Evolutionary conservation across 2,329 filamentous ascomycete species (phyloP).

Genomic region (Cladosporium austrohemisphaericum): DNA sequence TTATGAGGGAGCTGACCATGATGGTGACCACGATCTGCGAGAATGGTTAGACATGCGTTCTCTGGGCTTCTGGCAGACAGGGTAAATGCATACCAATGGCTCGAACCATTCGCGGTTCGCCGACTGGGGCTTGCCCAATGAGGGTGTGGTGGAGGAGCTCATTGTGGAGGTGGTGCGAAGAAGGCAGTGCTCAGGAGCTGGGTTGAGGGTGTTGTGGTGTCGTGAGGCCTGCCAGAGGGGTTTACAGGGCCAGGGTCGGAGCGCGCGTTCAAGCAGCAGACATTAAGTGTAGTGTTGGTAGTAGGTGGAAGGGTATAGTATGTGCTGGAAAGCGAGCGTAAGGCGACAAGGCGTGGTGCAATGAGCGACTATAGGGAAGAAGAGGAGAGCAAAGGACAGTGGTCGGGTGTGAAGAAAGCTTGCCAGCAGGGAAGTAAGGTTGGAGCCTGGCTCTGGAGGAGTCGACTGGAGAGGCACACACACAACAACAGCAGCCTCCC

Average conservation of each 20-base stretch:
- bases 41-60: slow-evolving; percentile 4
- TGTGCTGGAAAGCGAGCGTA: no score
- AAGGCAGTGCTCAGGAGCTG: background rate
- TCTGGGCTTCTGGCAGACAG: background rate
- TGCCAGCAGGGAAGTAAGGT: no score
- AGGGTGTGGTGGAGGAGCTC: background rate
- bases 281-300: slow-evolving; percentile 1
- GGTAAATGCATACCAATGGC: slow-evolving; percentile 24
- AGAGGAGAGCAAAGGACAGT: no score
- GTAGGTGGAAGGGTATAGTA: no score
- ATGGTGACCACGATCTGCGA: slow-evolving; percentile 41
- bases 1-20: slow-evolving; percentile 39
- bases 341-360: no score
- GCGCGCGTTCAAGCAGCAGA: background rate
- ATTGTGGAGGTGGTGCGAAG: background rate
- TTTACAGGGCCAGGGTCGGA: background rate
- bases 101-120: slow-evolving; percentile 26
- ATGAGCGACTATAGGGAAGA: no score
- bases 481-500: no score
- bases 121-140: slow-evolving; percentile 25
- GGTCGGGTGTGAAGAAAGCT: no score
- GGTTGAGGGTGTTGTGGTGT: background rate
- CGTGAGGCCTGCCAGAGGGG: background rate
- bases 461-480: no score
- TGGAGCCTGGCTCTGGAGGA: no score